A percentile compares a stretch with the other conserved stretches of the same genome.
phyloP scores from a whole-genome alignment of 2,329 filamentous ascomycete genomes.

The Pestalotiopsis fici region DNA sequence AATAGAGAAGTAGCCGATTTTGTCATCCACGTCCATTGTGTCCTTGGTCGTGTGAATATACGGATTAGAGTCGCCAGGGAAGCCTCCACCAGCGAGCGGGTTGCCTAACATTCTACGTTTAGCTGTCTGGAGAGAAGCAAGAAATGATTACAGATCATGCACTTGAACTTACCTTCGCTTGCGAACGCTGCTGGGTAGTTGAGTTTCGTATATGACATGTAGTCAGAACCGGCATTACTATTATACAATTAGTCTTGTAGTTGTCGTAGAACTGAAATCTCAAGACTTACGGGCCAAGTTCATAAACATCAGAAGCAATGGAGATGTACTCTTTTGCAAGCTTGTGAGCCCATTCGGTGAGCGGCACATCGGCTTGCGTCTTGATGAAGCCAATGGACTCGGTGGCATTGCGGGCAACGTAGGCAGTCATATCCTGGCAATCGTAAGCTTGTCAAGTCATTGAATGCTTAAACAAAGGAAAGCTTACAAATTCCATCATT shows the following conservation, averaged over 20 bases:
- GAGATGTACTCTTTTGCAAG: slow-evolving; percentile 37
- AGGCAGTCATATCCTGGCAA: slow-evolving; percentile 39
- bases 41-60: slow-evolving; percentile 38
- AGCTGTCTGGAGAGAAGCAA: no score
- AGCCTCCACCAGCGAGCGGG: slow-evolving; percentile 26
- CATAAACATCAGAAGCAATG: slow-evolving; percentile 34
- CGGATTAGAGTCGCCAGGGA: slow-evolving; percentile 36
- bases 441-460: background rate
- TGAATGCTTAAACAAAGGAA: no score
- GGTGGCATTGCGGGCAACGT: slow-evolving; percentile 35
- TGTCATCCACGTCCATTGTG: slow-evolving; percentile 37
- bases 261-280: background rate
- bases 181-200: slow-evolving; percentile 40
- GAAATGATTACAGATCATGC: no score
- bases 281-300: slow-evolving; percentile 25
- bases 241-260: background rate
- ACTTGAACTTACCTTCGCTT: slow-evolving; percentile 26
- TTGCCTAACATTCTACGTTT: slow-evolving; percentile 16
- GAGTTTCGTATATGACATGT: slow-evolving; percentile 40
- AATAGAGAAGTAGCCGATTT: slow-evolving; percentile 37
- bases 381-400: slow-evolving; percentile 40
- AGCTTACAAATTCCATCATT: slow-evolving; percentile 61
- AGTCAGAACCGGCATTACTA: slow-evolving; percentile 39
- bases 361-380: slow-evolving; percentile 34
- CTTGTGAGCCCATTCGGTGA: slow-evolving; percentile 35